Base-by-base conservation (phyloP, 2,329 filamentous ascomycete species). In the Fusarium chaquense region DNA sequence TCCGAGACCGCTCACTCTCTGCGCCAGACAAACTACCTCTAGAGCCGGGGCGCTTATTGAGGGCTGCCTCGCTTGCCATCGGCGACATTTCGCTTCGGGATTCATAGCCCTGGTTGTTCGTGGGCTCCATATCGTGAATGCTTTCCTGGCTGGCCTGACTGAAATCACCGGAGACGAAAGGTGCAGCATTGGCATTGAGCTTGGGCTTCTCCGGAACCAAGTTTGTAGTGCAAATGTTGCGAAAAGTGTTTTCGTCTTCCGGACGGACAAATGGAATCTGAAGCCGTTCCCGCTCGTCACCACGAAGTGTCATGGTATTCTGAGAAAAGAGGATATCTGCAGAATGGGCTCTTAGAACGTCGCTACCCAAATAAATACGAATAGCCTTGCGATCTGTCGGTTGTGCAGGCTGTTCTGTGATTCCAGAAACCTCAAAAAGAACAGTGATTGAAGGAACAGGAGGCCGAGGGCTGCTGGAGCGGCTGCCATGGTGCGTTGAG, bases 281-380 rank as follows among this genome's bases (percentile, higher is more conserved):
- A 15, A 98, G 84, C 75, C 95, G 96, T 77, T 92, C 93, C 46
- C 91, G 88, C 62, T 97, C 93, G 76, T 93, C 92, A 72, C 97
- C 93, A 72, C 94, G 94, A 30, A 98, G 84, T 0, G 92, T 91
- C 83, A 99, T 89, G 69, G 91, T 91, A 76, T 97, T 97, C 70
- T 94, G 93, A 0, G 96, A 98, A 74, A 99, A 93, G 24, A 98
- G 82, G 13, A 99, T 86, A 77, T 98, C 96, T 26, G 93, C 95
- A 70, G 92, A 97, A 76, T 97, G 93, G 12, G 91, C 86, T 67
- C 94, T 89, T 59, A 99, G 84, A 16, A 93, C 88, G 79, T 98
- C 95, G 76, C 93, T 97, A 40, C 96, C 95, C 61, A 99, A 84
- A 76, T 97, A 94, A 53, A 98, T 91, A 70, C 94, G 92, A 59